Conservation (phyloP, 257 asterid species). For the Gentiana dahurica region DNA sequence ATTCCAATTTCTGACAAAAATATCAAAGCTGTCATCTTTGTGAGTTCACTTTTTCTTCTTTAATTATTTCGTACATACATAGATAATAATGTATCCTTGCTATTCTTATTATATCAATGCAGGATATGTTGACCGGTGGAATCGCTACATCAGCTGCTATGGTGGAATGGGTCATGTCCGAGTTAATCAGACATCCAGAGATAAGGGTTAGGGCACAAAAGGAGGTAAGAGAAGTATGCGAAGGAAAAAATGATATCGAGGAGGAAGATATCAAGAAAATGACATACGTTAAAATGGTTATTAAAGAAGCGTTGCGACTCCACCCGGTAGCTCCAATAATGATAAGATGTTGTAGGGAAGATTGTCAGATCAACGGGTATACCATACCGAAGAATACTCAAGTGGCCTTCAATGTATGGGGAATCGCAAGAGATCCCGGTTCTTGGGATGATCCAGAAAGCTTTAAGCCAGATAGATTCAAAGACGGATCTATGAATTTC, state of each 20-base stretch:
- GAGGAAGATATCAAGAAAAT: background rate
- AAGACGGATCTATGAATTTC: no score
- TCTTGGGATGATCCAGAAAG: slow-evolving; percentile 2
- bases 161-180: background rate
- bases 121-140: background rate
- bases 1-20: slow-evolving; percentile 17
- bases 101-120: background rate
- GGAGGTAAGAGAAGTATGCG: background rate
- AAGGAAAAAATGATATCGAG: background rate
- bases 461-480: background rate
- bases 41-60: slow-evolving; percentile 4
- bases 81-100: background rate
- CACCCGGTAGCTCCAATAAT: background rate
- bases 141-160: background rate
- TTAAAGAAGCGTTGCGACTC: background rate
- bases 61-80: background rate
- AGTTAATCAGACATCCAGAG: background rate
- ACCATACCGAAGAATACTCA: background rate
- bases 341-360: background rate
- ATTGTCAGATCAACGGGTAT: background rate
- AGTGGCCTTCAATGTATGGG: background rate
- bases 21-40: slow-evolving; percentile 27
- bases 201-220: background rate
- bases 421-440: background rate
- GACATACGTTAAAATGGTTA: background rate